phyloP scores from a whole-genome alignment of 352 stramenopile genomes.

The Thraustochytrium striatum region DNA sequence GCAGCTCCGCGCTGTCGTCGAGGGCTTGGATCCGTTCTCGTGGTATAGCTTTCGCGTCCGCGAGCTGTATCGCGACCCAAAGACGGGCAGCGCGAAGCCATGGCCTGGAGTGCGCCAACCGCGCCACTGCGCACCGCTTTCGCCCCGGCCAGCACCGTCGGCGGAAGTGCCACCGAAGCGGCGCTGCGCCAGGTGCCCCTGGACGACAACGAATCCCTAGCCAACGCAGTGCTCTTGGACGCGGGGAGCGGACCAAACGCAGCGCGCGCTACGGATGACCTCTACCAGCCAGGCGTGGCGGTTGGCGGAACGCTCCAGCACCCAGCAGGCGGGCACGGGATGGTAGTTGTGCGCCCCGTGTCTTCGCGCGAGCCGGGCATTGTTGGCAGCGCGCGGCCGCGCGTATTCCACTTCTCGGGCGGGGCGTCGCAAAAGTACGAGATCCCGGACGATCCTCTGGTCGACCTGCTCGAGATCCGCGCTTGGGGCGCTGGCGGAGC shows the following conservation, averaged over 20 bases:
- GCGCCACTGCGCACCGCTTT: conserved; percentile 3
- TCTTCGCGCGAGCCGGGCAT: not conserved
- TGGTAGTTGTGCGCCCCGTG: not conserved
- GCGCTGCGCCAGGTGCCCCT: not conserved
- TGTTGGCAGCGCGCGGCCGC: not conserved
- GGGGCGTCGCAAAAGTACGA: not conserved
- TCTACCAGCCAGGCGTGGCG: not conserved
- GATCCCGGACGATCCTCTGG: not conserved
- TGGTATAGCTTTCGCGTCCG: conserved; percentile 37
- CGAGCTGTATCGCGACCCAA: not conserved
- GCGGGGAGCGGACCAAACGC: not conserved
- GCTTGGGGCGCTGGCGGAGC: conserved; percentile 23
- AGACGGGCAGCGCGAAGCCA: not conserved
- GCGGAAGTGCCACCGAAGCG: no score
- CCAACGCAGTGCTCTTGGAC: not conserved
- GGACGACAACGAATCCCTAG: not conserved
- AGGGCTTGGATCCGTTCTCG: not conserved
- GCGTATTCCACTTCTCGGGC: not conserved
- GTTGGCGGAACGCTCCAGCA: not conserved
- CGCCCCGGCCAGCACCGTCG: not conserved
- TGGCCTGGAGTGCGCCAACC: not conserved
- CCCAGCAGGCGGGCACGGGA: not conserved
- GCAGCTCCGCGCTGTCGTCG: not conserved
- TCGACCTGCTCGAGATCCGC: conserved; percentile 20
- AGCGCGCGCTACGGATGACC: not conserved